Conservation (phyloP, 176 grass and related monocot species). For the Oropetium thomaeum region DNA sequence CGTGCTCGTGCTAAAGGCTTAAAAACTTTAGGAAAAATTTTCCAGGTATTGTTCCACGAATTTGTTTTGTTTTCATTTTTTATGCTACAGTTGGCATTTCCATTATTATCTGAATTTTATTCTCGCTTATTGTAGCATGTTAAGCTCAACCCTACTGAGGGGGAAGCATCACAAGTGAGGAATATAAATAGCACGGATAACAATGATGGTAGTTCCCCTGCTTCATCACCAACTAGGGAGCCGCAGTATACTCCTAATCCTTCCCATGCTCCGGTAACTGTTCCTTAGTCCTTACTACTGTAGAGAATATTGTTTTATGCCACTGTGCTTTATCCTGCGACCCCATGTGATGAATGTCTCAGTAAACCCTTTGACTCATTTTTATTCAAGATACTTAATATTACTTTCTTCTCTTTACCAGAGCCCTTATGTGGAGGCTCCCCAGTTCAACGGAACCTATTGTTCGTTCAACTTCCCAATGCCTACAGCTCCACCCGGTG, state of each 20-base stretch:
- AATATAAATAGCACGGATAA: conserved; percentile 61
- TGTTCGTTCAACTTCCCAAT: conserved; percentile 69
- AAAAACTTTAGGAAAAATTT: conserved; percentile 93
- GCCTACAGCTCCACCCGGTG: conserved; percentile 84
- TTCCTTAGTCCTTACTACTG: conserved; percentile 3
- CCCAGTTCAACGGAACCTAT: conserved; percentile 55
- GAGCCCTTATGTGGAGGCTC: conserved; percentile 97
- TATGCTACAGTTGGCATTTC: conserved; percentile 17
- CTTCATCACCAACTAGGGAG: conserved; percentile 62
- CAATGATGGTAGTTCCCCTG: conserved; percentile 74
- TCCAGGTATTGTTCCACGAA: conserved; percentile 60
- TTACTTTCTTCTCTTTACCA: conserved; percentile 39
- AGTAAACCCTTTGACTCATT: neutral
- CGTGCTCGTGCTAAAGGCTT: conserved; percentile 87
- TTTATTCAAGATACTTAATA: conserved; percentile 4
- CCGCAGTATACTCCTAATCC: conserved; percentile 43
- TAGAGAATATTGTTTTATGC: neutral
- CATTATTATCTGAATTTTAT: conserved; percentile 28
- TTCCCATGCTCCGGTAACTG: conserved; percentile 60
- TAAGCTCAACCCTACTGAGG: conserved; percentile 58
- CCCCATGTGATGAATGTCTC: neutral
- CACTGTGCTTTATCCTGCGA: neutral
- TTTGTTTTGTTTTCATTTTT: neutral
- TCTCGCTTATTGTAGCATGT: conserved; percentile 46
- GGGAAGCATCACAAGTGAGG: conserved; percentile 50